Base-by-base conservation (phyloP, 257 asterid genomes). In the Gentiana dahurica region DNA sequence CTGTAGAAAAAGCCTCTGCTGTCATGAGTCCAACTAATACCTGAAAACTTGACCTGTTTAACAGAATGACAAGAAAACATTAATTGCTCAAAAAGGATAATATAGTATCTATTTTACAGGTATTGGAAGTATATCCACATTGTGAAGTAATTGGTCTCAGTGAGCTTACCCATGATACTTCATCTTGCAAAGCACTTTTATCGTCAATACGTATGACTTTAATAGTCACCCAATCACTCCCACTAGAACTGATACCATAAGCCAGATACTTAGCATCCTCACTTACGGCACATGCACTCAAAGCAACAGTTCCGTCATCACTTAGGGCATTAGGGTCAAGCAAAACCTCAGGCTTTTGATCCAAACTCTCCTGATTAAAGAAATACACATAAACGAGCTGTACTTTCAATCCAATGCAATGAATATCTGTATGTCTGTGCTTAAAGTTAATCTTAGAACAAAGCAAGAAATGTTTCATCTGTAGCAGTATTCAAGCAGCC, bases 161-260 rank as follows among this genome's bases (percentile, higher is more conserved):
- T 13, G 50, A 38, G 4, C 53, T 65, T 79, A 88, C 99, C 97
- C 97, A 92, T 34, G 94, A 83, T 72, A 92, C 56, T 45, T 79
- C 71, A 70, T 92, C 95, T 38, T 84, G 76, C 81, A 70, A 81
- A 1, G 49, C 65, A 37, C n/a, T 60, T 71, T 80, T 92, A 70
- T 80, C 87, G 54, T 83, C 83, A 61, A 85, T 66, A 53, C 76
- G 74, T 85, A 85, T 68, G 53, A 92, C 89, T 71, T 77, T 85
- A 60, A 88, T 68, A 54, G 91, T 92, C 34, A 88, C 89, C 97
- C 99, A 92, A 68, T 92, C 97, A 43, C 99, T 92, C 57, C 99
- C 99, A 51, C 95, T 83, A 12, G 94, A 71, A 79, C 91, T 85
- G 67, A 80, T 79, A 44, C 87, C 94, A 67, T 92, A 92, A 1